A percentile compares a stretch with the other conserved stretches of the same genome.
These are phyloP conservation scores for Trichoderma koningiopsis DNA, from an alignment of 2,329 filamentous ascomycete species.

Conservation along the genomic window DNA sequence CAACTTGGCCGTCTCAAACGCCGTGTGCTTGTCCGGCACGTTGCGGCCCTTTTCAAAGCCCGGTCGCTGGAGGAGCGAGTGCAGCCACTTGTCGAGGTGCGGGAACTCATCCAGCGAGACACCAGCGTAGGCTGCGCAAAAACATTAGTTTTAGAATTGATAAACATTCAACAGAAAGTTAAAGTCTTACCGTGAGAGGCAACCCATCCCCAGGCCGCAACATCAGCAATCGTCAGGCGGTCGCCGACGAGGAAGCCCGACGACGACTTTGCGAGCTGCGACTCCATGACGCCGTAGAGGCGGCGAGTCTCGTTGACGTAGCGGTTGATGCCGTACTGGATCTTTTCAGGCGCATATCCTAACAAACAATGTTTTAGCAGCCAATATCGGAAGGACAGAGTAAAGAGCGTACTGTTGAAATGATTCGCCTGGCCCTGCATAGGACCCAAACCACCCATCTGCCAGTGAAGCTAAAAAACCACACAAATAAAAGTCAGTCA, in stretches of 20 bases:
- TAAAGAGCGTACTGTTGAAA: constrained; percentile 59
- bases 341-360: constrained; percentile 78
- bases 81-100: constrained; percentile 73
- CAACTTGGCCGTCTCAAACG: constrained; percentile 51
- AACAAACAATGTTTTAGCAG: background rate
- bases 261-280: constrained; percentile 61
- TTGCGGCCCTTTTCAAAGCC: constrained; percentile 75
- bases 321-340: constrained; percentile 78
- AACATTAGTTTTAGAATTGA: background rate
- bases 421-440: constrained; percentile 85
- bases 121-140: constrained; percentile 39
- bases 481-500: background rate
- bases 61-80: constrained; percentile 67
- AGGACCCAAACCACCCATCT: constrained; percentile 78
- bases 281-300: constrained; percentile 76
- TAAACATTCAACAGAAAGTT: too few relatives aligned
- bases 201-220: constrained; percentile 80
- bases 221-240: constrained; percentile 74
- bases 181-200: constrained; percentile 51
- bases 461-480: constrained; percentile 59
- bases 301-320: constrained; percentile 84
- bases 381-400: background rate
- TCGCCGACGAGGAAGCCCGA: constrained; percentile 67
- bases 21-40: constrained; percentile 68
- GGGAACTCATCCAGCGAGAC: constrained; percentile 74